Base-by-base conservation (phyloP, 192 early-diverging fungal genomes). In the Entomortierella parvispora region DNA sequence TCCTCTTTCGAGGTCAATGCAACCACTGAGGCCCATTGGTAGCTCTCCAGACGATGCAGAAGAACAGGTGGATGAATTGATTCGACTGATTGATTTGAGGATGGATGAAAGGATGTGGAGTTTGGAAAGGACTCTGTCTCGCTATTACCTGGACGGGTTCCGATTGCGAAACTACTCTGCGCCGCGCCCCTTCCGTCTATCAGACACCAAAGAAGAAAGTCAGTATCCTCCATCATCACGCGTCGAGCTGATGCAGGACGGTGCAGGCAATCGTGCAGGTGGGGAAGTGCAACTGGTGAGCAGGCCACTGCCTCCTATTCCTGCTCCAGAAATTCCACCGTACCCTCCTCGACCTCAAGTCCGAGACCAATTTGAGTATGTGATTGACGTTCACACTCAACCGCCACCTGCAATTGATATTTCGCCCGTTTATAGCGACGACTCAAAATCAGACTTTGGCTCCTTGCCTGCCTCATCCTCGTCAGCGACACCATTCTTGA, bases 31-130 rank as follows among this genome's bases (percentile, higher is more conserved):
- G 0, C 74, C 74, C 0, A 23, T 77, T n/a, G 66, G 57, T 22
- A 49, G 25, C 18, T 58, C 46, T 5, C 8, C 20, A 2, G 60
- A 64, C 11, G 65, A 68, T 22, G 42, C 20, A 2, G 74, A 77
- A 23, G 61, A 57, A 29, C 65, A 68, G 46, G 66, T 77, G 15
- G 66, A 67, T 5, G 74, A 77, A 33, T 31, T 77, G 42, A 77
- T 77, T 17, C 74, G 74, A 49, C 26, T 77, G 47, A 77, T 77
- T 45, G 74, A 77, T 29, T 15, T 77, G 28, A 28, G 74, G 23
- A 66, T 77, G 3, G 74, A 77, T 25, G 74, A 77, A 25, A 31
- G 74, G 29, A 77, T 77, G 74, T 77, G 74, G 74, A 77, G 65
- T 53, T 32, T 77, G 28, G 74, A 77, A 40, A 49, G 44, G 42